Percentiles rank a stretch among this genome's conserved stretches.
Conservation (phyloP, 768 basidiomycete genomes). For the Rickenella mellea region DNA sequence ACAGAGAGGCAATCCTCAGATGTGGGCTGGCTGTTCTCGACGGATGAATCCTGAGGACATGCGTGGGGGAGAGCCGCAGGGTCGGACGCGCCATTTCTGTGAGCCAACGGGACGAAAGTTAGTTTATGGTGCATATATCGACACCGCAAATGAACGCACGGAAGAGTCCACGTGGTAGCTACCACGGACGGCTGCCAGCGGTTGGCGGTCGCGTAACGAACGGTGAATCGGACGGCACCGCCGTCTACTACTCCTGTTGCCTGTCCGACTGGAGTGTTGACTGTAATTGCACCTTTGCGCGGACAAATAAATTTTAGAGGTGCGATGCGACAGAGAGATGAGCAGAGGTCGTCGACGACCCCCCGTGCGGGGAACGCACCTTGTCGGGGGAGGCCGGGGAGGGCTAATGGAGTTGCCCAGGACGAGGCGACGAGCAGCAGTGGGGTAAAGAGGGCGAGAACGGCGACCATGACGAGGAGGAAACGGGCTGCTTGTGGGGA, state of each 20-base stretch:
- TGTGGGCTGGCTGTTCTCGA: conserved; percentile 18
- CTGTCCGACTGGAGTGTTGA: conserved; percentile 43
- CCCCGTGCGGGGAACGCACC: not conserved
- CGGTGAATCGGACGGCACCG: conserved; percentile 48
- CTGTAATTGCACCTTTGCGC: conserved; percentile 19
- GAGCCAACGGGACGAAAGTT: not conserved
- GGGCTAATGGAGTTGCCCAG: conserved; percentile 24
- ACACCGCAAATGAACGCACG: conserved; percentile 32
- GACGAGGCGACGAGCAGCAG: conserved; percentile 20
- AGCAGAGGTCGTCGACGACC: conserved; percentile 1
- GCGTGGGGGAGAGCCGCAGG: conserved; percentile 49
- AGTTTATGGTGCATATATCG: not conserved
- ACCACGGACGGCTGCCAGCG: conserved; percentile 53
- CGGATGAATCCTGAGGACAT: conserved; percentile 53
- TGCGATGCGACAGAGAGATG: conserved; percentile 1
- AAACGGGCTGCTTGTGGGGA: too few species aligned
- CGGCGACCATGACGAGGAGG: conserved; percentile 22
- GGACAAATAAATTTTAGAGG: conserved; percentile 32
- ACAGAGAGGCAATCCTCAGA: conserved; percentile 77
- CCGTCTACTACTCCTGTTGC: conserved; percentile 43
- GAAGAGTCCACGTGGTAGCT: conserved; percentile 47
- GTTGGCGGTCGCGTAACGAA: conserved; percentile 54
- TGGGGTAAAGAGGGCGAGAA: conserved; percentile 22
- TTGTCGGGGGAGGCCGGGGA: conserved; percentile 3
- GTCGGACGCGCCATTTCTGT: conserved; percentile 43